A percentile compares a stretch with the other conserved stretches of the same genome.
phyloP scores from a whole-genome alignment of 495 filamentous ascomycete genomes.

The Podospora pseudocomata region DNA sequence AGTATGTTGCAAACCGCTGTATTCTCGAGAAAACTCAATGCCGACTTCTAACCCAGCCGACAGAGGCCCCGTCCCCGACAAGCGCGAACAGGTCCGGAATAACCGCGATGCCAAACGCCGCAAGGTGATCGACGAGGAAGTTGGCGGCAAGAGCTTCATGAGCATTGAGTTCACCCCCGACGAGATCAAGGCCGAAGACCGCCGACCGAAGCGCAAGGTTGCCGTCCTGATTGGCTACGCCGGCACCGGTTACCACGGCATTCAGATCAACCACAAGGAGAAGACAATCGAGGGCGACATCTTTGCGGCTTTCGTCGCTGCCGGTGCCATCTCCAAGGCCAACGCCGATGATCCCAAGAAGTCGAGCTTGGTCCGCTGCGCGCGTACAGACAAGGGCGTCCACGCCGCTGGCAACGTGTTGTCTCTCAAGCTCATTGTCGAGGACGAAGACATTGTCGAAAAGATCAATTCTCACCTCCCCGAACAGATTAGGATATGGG shows the following conservation, averaged over 20 bases:
- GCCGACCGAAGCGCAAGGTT: constrained; percentile 90
- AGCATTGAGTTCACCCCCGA: constrained; percentile 51
- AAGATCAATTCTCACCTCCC: constrained; percentile 86
- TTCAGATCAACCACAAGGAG: constrained; percentile 75
- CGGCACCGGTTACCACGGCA: constrained; percentile 94
- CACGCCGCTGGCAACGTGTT: constrained; percentile 96
- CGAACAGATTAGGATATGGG: constrained; percentile 91
- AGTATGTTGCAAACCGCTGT: constrained; percentile 17
- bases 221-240: constrained; percentile 93
- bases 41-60: constrained; percentile 27
- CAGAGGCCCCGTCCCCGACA: constrained; percentile 44
- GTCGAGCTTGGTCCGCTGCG: constrained; percentile 88
- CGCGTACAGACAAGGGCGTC: constrained; percentile 94
- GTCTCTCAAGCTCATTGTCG: constrained; percentile 91
- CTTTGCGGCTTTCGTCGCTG: constrained; percentile 82
- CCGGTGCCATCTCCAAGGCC: constrained; percentile 90
- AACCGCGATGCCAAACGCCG: constrained; percentile 55
- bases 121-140: constrained; percentile 43
- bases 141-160: constrained; percentile 37
- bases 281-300: constrained; percentile 98
- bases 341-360: constrained; percentile 97
- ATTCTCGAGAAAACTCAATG: constrained; percentile 15
- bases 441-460: constrained; percentile 78
- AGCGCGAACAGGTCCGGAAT: constrained; percentile 58
- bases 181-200: constrained; percentile 78